Evolutionary conservation across 768 basidiomycete genomes (phyloP).

Genomic region (Stropharia rugosoannulata): DNA sequence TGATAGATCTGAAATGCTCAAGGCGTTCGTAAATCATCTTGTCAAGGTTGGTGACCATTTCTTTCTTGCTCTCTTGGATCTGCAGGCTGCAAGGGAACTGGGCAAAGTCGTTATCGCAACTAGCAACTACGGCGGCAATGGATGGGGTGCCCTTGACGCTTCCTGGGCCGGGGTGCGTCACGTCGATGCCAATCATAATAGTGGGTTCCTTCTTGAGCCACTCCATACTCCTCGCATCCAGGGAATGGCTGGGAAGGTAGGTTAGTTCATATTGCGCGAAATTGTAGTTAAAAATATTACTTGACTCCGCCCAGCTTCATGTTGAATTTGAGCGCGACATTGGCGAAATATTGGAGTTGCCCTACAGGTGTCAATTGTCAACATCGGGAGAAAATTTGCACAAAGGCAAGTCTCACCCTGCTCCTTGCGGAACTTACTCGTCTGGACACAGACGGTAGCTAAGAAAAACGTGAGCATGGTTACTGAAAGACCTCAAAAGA

Average conservation of each 20-base stretch:
- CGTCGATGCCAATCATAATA: constrained; percentile 83
- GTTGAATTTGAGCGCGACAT: constrained; percentile 81
- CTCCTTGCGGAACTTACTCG: constrained; percentile 68
- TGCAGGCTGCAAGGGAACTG: constrained; percentile 77
- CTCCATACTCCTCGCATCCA: constrained; percentile 49
- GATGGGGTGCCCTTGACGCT: constrained; percentile 76
- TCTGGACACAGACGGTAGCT: constrained; percentile 76
- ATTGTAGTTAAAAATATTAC: constrained; percentile 30
- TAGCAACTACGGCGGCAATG: constrained; percentile 85
- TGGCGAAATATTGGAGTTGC: constrained; percentile 72
- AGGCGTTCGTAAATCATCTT: constrained; percentile 71
- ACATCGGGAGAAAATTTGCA: constrained; percentile 18
- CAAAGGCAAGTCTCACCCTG: constrained; percentile 38
- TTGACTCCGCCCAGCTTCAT: constrained; percentile 83
- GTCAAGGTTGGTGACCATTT: constrained; percentile 76
- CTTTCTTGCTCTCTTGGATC: constrained; percentile 73
- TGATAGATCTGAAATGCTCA: constrained; percentile 45
- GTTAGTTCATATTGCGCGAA: constrained; percentile 1
- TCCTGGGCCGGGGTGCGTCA: constrained; percentile 79
- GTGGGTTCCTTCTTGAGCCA: constrained; percentile 65
- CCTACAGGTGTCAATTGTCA: constrained; percentile 36
- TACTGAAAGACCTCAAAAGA: not conserved
- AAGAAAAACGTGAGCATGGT: not conserved
- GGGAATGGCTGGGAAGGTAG: constrained; percentile 33
- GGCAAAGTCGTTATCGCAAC: constrained; percentile 56